Conservation (phyloP, 495 filamentous ascomycete species). For the Penicillium simplicissimum region DNA sequence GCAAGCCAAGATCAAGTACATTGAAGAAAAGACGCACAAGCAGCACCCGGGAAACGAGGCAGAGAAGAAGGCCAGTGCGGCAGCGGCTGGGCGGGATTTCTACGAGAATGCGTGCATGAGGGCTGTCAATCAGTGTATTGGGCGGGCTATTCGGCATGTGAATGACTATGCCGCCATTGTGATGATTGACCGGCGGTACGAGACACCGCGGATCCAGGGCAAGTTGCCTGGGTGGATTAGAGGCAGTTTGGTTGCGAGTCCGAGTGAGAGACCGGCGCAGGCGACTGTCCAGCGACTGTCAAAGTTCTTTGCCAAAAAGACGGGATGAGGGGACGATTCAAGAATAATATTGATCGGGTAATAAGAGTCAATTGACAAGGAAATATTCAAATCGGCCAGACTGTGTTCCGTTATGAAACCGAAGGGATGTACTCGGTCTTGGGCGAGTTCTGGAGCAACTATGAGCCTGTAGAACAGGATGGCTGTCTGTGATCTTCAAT, state of each 20-base stretch:
- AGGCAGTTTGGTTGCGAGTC: slow-evolving; percentile 35
- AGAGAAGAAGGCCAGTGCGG: slow-evolving; percentile 43
- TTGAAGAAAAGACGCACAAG: slow-evolving; percentile 66
- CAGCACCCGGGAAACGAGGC: slow-evolving; percentile 41
- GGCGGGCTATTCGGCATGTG: slow-evolving; percentile 84
- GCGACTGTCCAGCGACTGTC: slow-evolving; percentile 34
- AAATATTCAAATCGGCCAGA: too few relatives aligned
- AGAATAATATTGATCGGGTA: background rate
- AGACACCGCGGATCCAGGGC: slow-evolving; percentile 60
- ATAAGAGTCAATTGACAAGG: background rate
- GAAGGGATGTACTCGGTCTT: too few relatives aligned
- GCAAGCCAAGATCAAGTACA: slow-evolving; percentile 86
- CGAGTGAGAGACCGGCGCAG: slow-evolving; percentile 29
- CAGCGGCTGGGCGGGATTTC: slow-evolving; percentile 74
- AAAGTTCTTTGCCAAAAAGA: slow-evolving; percentile 36
- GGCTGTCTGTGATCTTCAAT: too few relatives aligned
- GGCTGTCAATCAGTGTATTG: slow-evolving; percentile 95
- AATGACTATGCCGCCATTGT: slow-evolving; percentile 89
- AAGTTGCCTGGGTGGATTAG: slow-evolving; percentile 93
- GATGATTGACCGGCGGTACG: slow-evolving; percentile 79
- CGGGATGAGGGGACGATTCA: background rate
- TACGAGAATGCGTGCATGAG: slow-evolving; percentile 97
- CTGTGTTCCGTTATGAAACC: too few relatives aligned
- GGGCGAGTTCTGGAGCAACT: too few relatives aligned
- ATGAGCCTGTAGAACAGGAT: too few relatives aligned